Percentiles rank a stretch among this genome's conserved stretches.
Evolutionary conservation across 768 basidiomycete genomes (phyloP).

Genomic region (Inosperma sp.): DNA sequence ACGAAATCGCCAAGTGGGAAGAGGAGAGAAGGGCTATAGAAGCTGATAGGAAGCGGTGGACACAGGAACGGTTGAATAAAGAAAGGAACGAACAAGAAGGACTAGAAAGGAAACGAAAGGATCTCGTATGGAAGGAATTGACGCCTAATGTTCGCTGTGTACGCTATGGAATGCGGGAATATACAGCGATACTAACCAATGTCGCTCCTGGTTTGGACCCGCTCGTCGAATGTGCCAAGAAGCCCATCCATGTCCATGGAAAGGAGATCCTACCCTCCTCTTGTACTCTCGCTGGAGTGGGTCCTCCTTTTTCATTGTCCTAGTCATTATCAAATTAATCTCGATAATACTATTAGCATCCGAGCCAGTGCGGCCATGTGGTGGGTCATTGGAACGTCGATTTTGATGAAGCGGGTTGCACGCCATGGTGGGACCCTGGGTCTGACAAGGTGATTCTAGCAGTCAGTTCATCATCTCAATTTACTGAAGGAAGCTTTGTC

Average conservation of each 20-base stretch:
- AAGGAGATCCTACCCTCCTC: constrained; percentile 8
- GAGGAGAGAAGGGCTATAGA: not conserved
- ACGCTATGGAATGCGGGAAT: constrained; percentile 18
- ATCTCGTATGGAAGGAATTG: constrained; percentile 14
- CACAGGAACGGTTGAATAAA: constrained; percentile 12
- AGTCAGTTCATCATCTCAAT: not conserved
- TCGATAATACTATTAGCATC: too few species aligned
- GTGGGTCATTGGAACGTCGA: constrained; percentile 18
- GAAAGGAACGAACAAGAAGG: too few species aligned
- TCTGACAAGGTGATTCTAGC: constrained; percentile 13
- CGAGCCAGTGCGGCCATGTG: constrained; percentile 16
- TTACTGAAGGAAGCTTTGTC: not conserved
- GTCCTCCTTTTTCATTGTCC: not conserved
- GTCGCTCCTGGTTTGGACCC: constrained; percentile 16
- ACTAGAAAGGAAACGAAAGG: constrained; percentile 1
- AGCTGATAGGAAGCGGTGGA: constrained; percentile 9
- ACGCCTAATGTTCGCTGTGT: constrained; percentile 4
- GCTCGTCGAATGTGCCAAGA: constrained; percentile 14
- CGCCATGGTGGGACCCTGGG: constrained; percentile 11
- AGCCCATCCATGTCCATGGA: constrained; percentile 14
- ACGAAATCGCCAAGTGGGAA: not conserved
- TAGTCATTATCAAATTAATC: not conserved
- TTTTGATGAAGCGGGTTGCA: constrained; percentile 14
- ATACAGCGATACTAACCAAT: constrained; percentile 14
- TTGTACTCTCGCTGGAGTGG: constrained; percentile 13